phyloP scores from a whole-genome alignment of 805 yeast genomes.

The Candida ascalaphidarum region DNA sequence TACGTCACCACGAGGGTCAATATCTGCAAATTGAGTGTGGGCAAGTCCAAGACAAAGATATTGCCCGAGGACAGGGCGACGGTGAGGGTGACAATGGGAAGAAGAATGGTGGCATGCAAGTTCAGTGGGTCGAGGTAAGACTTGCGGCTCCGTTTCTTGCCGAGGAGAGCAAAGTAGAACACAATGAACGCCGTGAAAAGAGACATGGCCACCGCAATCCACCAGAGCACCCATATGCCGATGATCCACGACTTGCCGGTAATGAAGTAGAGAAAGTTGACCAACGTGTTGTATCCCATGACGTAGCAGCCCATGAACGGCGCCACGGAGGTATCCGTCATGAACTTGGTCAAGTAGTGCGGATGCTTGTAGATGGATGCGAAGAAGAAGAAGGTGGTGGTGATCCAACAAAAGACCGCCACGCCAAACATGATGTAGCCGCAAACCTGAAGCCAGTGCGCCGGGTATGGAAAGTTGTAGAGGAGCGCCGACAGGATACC shows the following conservation, averaged over 20 bases:
- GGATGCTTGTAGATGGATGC: constrained; percentile 30
- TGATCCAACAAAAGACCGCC: constrained; percentile 40
- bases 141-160: constrained; percentile 20
- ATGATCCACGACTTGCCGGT: constrained; percentile 38
- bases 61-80: constrained; percentile 73
- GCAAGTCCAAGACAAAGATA: constrained; percentile 37
- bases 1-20: constrained; percentile 47
- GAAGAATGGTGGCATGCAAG: constrained; percentile 49
- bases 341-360: constrained; percentile 6
- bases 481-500: constrained; percentile 64
- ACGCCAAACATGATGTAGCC: constrained; percentile 59
- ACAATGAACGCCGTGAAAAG: constrained; percentile 55
- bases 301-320: constrained; percentile 72
- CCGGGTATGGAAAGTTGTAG: constrained; percentile 56
- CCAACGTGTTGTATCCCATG: constrained; percentile 69
- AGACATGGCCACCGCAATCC: constrained; percentile 53
- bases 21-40: constrained; percentile 32
- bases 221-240: constrained; percentile 60
- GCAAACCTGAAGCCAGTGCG: constrained; percentile 47
- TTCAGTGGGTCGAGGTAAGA: constrained; percentile 13
- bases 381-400: constrained; percentile 32
- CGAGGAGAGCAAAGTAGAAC: constrained; percentile 39
- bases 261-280: constrained; percentile 45
- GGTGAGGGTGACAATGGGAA: constrained; percentile 75
- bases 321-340: constrained; percentile 34